Conservation (phyloP, 1,284 basidiomycete species). For the Leccinum fallax region DNA sequence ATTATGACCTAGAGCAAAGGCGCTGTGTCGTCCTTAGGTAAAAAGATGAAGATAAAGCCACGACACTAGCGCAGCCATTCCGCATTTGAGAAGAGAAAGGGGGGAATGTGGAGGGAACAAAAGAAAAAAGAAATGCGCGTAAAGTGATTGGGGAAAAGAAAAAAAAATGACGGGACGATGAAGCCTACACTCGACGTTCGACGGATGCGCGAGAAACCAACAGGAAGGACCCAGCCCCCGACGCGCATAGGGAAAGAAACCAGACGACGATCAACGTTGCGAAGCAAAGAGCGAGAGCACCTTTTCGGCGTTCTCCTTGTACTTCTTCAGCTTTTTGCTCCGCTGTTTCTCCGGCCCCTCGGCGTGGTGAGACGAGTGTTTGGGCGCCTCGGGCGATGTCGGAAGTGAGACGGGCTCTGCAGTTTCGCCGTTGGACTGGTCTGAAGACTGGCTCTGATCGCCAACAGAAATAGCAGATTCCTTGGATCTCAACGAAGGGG, state of each 20-base stretch:
- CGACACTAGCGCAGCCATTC: slow-evolving; percentile 30
- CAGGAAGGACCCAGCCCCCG: slow-evolving; percentile 30
- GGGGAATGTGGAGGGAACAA: slow-evolving; percentile 8
- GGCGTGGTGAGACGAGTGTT: slow-evolving; percentile 26
- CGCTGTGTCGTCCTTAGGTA: slow-evolving; percentile 31
- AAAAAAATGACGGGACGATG: slow-evolving; percentile 30
- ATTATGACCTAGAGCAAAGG: slow-evolving; percentile 32
- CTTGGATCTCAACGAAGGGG: slow-evolving; percentile 77
- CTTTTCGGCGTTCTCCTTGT: slow-evolving; percentile 81
- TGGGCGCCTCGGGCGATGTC: slow-evolving; percentile 39
- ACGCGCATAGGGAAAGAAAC: slow-evolving; percentile 4
- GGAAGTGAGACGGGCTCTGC: slow-evolving; percentile 27
- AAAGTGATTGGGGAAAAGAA: slow-evolving; percentile 8
- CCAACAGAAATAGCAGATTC: slow-evolving; percentile 73
- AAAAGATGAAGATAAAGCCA: slow-evolving; percentile 10
- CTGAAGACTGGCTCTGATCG: slow-evolving; percentile 68
- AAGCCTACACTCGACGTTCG: slow-evolving; percentile 21
- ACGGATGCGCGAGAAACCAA: slow-evolving; percentile 23
- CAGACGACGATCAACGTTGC: slow-evolving; percentile 39
- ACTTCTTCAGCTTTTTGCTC: slow-evolving; percentile 77
- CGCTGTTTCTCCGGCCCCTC: slow-evolving; percentile 57
- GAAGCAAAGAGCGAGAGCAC: slow-evolving; percentile 75
- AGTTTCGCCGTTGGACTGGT: slow-evolving; percentile 61
- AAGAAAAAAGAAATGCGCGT: slow-evolving; percentile 14
- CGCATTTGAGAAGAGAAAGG: slow-evolving; percentile 10